Conservation (phyloP, 2,329 filamentous ascomycete genomes). For the Nannizziopsis arthrosporioides region DNA sequence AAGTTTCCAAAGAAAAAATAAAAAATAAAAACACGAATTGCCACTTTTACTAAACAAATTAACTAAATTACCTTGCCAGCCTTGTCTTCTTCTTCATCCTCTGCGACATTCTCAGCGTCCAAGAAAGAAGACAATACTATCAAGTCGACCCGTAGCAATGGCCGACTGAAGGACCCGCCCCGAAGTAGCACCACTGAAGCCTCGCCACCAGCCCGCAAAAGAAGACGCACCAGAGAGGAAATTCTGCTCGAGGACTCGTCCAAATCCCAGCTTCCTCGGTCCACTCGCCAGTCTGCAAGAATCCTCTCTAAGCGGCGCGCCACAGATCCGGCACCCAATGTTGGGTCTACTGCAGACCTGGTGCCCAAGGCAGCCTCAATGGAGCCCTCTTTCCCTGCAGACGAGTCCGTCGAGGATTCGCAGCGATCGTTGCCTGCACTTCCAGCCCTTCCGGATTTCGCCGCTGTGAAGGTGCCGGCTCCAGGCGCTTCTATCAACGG, state of each 20-base stretch:
- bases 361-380: constrained; percentile 7
- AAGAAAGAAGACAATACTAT: not conserved
- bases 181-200: not conserved
- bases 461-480: not conserved
- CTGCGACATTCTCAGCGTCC: not conserved
- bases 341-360: not conserved
- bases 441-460: constrained; percentile 1
- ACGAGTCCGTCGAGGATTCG: not conserved
- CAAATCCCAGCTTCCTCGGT: constrained; percentile 3
- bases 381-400: constrained; percentile 3
- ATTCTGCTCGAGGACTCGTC: constrained; percentile 2
- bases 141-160: not conserved
- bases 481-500: not conserved
- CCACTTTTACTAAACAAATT: not conserved
- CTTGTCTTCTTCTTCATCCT: not conserved
- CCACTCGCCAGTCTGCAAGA: constrained; percentile 15
- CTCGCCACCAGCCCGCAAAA: constrained; percentile 4
- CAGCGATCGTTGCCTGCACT: not conserved
- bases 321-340: constrained; percentile 7
- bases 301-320: constrained; percentile 12
- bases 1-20: not conserved
- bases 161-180: not conserved
- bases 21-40: not conserved
- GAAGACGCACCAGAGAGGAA: constrained; percentile 8
- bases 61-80: not conserved